Evolutionary conservation across 495 filamentous ascomycete genomes (phyloP).

Genomic region (Amphirosellinia nigrospora): DNA sequence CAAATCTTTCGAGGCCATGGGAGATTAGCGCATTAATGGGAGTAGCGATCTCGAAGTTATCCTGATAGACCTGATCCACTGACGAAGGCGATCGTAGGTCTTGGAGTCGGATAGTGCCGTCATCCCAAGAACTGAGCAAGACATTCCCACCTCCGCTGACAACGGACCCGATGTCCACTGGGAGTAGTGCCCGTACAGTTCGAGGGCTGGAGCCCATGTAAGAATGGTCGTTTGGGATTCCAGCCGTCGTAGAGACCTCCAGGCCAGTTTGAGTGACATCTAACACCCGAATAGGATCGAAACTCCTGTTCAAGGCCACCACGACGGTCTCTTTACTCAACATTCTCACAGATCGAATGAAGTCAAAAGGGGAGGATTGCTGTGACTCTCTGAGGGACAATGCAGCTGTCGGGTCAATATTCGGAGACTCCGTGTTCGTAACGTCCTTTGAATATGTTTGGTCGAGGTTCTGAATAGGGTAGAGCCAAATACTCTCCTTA

Average conservation of each 20-base stretch:
- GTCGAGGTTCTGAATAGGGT: constrained; percentile 28
- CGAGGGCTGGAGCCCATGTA: constrained; percentile 17
- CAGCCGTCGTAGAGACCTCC: constrained; percentile 34
- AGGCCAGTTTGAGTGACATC: constrained; percentile 47
- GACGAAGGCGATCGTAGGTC: constrained; percentile 48
- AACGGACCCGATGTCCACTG: constrained; percentile 39
- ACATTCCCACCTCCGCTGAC: constrained; percentile 39
- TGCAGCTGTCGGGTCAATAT: constrained; percentile 22
- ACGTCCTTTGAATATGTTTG: not conserved
- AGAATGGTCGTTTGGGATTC: constrained; percentile 4
- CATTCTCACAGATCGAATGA: constrained; percentile 42
- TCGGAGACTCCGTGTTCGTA: constrained; percentile 10
- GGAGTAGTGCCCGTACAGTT: constrained; percentile 46
- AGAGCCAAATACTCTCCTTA: constrained; percentile 41
- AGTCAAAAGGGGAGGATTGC: constrained; percentile 27
- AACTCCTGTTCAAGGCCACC: constrained; percentile 42
- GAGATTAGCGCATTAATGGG: constrained; percentile 49
- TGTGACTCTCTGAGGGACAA: constrained; percentile 23
- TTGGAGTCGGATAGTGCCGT: constrained; percentile 52
- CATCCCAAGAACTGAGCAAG: constrained; percentile 55
- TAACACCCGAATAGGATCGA: constrained; percentile 47
- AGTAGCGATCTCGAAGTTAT: constrained; percentile 49
- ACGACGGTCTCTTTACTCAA: constrained; percentile 46
- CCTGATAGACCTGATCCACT: constrained; percentile 49
- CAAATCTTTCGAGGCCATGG: constrained; percentile 50